These are phyloP conservation scores for Collybia sordida DNA, from an alignment of 768 basidiomycete species.

Conservation along the genomic window DNA sequence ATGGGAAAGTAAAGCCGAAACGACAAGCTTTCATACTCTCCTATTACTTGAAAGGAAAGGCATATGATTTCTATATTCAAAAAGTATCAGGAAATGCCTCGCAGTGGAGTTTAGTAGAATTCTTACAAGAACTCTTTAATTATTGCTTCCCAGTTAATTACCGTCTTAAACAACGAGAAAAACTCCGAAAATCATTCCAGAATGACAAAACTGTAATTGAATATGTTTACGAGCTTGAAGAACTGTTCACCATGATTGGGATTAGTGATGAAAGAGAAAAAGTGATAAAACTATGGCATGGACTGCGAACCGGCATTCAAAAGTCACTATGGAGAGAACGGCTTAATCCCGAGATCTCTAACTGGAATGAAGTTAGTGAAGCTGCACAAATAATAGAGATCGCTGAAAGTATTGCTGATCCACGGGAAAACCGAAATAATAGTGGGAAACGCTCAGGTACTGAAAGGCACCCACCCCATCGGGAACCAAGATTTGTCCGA, in stretches of 20 bases:
- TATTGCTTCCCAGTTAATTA: conserved; percentile 36
- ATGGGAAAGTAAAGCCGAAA: background rate
- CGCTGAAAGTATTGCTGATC: background rate
- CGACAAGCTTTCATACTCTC: background rate
- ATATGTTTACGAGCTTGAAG: conserved; percentile 32
- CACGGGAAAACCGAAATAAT: background rate
- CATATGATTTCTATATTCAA: conserved; percentile 8
- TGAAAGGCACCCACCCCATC: no score
- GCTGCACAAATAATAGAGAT: conserved; percentile 8
- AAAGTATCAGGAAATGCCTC: conserved; percentile 18
- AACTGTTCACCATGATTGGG: conserved; percentile 31
- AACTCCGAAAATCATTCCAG: conserved; percentile 22
- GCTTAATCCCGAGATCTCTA: conserved; percentile 7
- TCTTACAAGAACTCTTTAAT: conserved; percentile 32
- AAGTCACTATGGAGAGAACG: conserved; percentile 7
- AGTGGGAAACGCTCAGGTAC: no score
- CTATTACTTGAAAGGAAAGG: conserved; percentile 10
- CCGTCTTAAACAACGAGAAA: conserved; percentile 19
- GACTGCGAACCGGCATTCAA: conserved; percentile 11
- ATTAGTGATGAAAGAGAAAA: conserved; percentile 21
- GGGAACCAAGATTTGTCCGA: no score
- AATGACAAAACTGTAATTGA: conserved; percentile 23
- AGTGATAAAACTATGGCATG: conserved; percentile 33
- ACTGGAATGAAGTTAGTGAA: conserved; percentile 5
- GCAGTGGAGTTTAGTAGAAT: conserved; percentile 24